Evolutionary conservation across 139 green algal species (phyloP).

Genomic region (Chlorokybus atmophyticus): DNA sequence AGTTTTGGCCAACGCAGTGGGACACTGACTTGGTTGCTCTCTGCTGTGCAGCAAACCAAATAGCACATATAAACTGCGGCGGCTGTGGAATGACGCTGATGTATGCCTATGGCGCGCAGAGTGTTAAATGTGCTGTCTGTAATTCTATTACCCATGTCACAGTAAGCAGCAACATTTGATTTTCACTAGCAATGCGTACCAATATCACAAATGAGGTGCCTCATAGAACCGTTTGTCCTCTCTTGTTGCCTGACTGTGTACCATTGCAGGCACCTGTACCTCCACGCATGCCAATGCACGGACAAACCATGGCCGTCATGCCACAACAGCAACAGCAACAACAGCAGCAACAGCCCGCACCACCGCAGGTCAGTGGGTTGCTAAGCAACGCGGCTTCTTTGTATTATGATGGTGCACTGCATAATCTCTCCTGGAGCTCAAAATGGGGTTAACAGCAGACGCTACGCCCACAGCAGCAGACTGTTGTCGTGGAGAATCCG

Average conservation of each 20-base stretch:
- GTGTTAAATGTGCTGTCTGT: constrained; percentile 86
- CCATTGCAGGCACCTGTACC: not conserved
- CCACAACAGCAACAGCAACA: too few species aligned
- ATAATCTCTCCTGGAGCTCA: too few species aligned
- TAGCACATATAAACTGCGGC: constrained; percentile 73
- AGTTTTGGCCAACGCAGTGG: not conserved
- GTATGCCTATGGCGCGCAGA: constrained; percentile 71
- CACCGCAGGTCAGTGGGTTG: too few species aligned
- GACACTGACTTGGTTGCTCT: not conserved
- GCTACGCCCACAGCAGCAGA: constrained; percentile 3
- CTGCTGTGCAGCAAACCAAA: constrained; percentile 35
- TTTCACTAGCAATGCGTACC: too few species aligned
- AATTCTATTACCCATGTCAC: constrained; percentile 56
- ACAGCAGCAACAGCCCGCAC: not conserved
- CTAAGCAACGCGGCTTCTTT: too few species aligned
- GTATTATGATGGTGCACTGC: not conserved
- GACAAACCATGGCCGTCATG: not conserved
- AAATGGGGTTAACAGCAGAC: too few species aligned
- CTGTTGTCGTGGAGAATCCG: constrained; percentile 27
- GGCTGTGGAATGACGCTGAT: constrained; percentile 76
- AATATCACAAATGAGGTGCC: not conserved
- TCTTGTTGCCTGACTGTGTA: not conserved
- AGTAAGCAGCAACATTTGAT: constrained; percentile 19
- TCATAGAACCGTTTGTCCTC: not conserved
- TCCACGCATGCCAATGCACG: not conserved